phyloP scores from a whole-genome alignment of 2,329 filamentous ascomycete genomes.

The Botrytis elliptica region DNA sequence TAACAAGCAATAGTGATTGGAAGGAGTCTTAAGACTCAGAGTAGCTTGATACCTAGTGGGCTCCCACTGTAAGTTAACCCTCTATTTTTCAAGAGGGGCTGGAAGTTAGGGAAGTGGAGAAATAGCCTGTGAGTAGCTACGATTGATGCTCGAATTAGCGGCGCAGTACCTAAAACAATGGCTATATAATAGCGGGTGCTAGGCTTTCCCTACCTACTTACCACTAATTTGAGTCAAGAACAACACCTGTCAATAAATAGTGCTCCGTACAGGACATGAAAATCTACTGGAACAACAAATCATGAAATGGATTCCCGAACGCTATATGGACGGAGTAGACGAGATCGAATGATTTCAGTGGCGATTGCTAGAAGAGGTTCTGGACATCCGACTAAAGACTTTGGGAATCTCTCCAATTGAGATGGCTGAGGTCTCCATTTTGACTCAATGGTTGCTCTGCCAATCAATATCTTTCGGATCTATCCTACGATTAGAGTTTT shows the following conservation, averaged over 20 bases:
- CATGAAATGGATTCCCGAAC: slow-evolving; percentile 3
- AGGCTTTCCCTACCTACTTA: slow-evolving; percentile 1
- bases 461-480: slow-evolving; percentile 3
- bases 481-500: slow-evolving; percentile 6
- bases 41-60: slow-evolving; percentile 10
- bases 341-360: slow-evolving; percentile 16
- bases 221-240: slow-evolving; percentile 13
- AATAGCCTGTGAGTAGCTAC: slow-evolving; percentile 7
- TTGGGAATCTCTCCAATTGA: not conserved
- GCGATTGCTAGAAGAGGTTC: not conserved
- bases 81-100: slow-evolving; percentile 6
- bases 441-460: slow-evolving; percentile 1
- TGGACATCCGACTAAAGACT: not conserved
- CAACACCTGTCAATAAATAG: not conserved
- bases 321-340: slow-evolving; percentile 1
- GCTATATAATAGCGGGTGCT: slow-evolving; percentile 17
- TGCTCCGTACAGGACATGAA: slow-evolving; percentile 4
- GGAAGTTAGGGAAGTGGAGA: slow-evolving; percentile 15
- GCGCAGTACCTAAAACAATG: not conserved
- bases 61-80: slow-evolving; percentile 1
- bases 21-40: not conserved
- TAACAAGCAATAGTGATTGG: slow-evolving; percentile 12
- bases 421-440: slow-evolving; percentile 7
- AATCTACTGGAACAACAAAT: slow-evolving; percentile 5
- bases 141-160: not conserved